These are phyloP conservation scores for Globisporangium sylvaticum DNA, from an alignment of 352 stramenopile species.

Conservation along the genomic window DNA sequence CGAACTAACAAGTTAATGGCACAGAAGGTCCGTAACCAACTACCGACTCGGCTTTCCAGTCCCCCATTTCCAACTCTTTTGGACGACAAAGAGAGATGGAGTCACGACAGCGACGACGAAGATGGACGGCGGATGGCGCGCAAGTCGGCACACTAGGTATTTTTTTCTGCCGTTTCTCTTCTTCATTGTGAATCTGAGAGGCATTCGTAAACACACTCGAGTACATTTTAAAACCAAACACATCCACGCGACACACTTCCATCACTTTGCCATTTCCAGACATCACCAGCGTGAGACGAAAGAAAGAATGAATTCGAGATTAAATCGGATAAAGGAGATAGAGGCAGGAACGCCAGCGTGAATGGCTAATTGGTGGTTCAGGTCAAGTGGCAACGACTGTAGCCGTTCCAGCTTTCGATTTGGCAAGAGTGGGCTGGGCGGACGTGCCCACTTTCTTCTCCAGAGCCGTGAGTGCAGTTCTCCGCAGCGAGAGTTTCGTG, in stretches of 20 bases:
- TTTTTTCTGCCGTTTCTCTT: neutral
- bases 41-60: neutral
- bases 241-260: neutral
- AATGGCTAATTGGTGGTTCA: too few relatives aligned
- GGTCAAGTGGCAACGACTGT: neutral
- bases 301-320: neutral
- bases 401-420: neutral
- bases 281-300: too few relatives aligned
- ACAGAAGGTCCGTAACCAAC: neutral
- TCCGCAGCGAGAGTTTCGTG: neutral
- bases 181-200: slow-evolving; percentile 7
- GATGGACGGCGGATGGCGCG: neutral
- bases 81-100: slow-evolving; percentile 7
- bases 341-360: too few relatives aligned
- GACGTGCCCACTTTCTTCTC: neutral
- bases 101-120: neutral
- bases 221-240: slow-evolving; percentile 10
- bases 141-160: slow-evolving; percentile 5
- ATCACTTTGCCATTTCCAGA: neutral
- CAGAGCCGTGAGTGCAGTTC: neutral
- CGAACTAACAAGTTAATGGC: slow-evolving; percentile 17
- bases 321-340: neutral
- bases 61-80: slow-evolving; percentile 6
- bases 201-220: slow-evolving; percentile 5
- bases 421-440: too few relatives aligned